A percentile compares a stretch with the other conserved stretches of the same genome.
Conservation (phyloP, 2,329 filamentous ascomycete species). For the Neofusicoccum kwambonambiense region DNA sequence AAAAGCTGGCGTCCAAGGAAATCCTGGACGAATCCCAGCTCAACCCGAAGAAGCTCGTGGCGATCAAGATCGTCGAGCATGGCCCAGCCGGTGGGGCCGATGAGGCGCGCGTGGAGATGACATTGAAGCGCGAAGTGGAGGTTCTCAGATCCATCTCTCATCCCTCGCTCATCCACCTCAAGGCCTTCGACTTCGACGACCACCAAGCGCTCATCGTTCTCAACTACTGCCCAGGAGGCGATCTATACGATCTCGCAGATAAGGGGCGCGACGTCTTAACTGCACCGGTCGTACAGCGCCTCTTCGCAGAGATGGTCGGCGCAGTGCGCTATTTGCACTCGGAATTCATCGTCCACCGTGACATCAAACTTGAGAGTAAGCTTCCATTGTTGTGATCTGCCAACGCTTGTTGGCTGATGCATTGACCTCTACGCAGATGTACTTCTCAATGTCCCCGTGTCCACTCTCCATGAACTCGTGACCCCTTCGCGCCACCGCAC, state of each 20-base stretch:
- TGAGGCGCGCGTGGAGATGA: constrained; percentile 89
- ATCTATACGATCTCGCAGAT: constrained; percentile 89
- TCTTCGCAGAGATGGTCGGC: constrained; percentile 84
- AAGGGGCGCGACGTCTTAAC: constrained; percentile 66
- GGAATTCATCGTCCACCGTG: constrained; percentile 85
- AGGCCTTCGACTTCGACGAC: constrained; percentile 84
- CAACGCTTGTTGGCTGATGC: constrained; percentile 19
- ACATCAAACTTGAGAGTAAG: constrained; percentile 97
- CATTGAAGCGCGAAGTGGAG: constrained; percentile 89
- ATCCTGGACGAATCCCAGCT: constrained; percentile 49
- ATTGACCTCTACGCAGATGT: constrained; percentile 63
- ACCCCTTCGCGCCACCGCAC: constrained; percentile 76
- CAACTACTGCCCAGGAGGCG: constrained; percentile 89
- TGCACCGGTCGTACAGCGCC: constrained; percentile 70
- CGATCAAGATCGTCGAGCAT: constrained; percentile 93
- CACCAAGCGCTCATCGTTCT: constrained; percentile 81
- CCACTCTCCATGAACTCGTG: constrained; percentile 61
- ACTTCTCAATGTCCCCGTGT: constrained; percentile 76
- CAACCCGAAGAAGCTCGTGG: constrained; percentile 78
- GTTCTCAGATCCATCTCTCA: constrained; percentile 87
- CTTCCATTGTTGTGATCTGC: constrained; percentile 28
- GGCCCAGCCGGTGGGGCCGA: constrained; percentile 91
- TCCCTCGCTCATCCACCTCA: constrained; percentile 85
- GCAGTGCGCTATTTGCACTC: constrained; percentile 85
- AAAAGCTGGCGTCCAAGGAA: constrained; percentile 50